Evolutionary conservation across 495 filamentous ascomycete species (phyloP).

Genomic region (Annulohypoxylon bovei): DNA sequence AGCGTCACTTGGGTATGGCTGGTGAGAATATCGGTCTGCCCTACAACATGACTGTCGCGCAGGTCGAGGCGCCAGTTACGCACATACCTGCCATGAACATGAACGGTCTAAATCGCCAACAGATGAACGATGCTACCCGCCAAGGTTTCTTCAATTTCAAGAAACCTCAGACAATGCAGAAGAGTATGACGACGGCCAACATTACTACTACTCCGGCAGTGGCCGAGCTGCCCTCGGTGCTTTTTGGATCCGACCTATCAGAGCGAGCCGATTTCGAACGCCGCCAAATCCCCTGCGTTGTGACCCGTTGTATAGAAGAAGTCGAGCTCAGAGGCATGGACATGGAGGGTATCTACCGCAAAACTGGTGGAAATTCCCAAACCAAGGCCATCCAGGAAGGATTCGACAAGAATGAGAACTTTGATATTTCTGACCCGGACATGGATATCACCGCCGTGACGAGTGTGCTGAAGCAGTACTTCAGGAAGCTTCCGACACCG

Average conservation of each 20-base stretch:
- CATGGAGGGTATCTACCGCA: constrained; percentile 97
- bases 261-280: constrained; percentile 89
- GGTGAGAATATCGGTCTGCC: constrained; percentile 68
- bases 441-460: constrained; percentile 98
- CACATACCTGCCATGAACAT: constrained; percentile 25
- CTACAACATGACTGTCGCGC: constrained; percentile 67
- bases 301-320: constrained; percentile 95
- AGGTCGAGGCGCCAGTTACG: constrained; percentile 57
- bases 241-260: constrained; percentile 92
- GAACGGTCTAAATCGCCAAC: constrained; percentile 47
- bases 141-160: constrained; percentile 83
- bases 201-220: constrained; percentile 50
- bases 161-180: constrained; percentile 58
- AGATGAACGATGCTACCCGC: constrained; percentile 63
- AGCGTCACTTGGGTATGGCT: constrained; percentile 60
- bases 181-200: constrained; percentile 65
- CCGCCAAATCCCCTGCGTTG: constrained; percentile 86
- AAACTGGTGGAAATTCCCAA: constrained; percentile 88
- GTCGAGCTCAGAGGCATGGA: constrained; percentile 98
- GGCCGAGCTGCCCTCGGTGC: constrained; percentile 67
- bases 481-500: constrained; percentile 90
- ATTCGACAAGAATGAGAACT: constrained; percentile 85
- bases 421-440: constrained; percentile 90
- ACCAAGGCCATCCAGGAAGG: constrained; percentile 88
- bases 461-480: constrained; percentile 95